Evolutionary conservation across 805 yeast species (phyloP).

Genomic region (Starmerella roubikii): DNA sequence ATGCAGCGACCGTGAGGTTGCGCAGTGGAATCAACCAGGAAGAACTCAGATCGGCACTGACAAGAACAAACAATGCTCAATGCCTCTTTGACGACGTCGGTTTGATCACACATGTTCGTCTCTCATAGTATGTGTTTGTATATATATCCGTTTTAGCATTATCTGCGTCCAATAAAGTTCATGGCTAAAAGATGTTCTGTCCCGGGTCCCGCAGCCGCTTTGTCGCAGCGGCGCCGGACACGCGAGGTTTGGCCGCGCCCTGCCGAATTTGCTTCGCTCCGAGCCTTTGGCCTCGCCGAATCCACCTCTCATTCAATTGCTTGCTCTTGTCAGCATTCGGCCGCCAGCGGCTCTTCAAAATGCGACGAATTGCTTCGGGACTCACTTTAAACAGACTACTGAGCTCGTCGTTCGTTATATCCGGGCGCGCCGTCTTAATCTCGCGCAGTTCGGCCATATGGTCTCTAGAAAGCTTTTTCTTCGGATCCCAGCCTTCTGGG

Average conservation of each 20-base stretch:
- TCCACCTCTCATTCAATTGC: conserved; percentile 39
- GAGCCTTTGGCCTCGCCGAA: conserved; percentile 31
- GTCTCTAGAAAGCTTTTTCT: conserved; percentile 49
- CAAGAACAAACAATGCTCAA: conserved; percentile 12
- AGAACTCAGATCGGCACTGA: conserved; percentile 23
- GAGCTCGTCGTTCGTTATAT: conserved; percentile 43
- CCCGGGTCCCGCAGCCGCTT: conserved; percentile 6
- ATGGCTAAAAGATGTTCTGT: conserved; percentile 9
- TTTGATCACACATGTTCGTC: conserved; percentile 21
- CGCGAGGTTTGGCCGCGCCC: neutral
- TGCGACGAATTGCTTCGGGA: conserved; percentile 72
- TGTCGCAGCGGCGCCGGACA: neutral
- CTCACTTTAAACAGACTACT: conserved; percentile 55
- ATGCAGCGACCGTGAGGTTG: conserved; percentile 19
- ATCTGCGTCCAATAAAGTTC: too few relatives aligned
- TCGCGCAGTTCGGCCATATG: conserved; percentile 52
- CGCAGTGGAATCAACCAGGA: conserved; percentile 19
- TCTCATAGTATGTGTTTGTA: too few relatives aligned
- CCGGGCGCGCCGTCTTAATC: conserved; percentile 43
- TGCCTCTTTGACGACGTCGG: neutral
- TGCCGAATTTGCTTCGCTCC: neutral
- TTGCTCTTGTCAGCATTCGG: conserved; percentile 46
- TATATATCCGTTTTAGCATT: too few relatives aligned
- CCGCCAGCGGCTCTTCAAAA: conserved; percentile 61
- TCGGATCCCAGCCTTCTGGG: conserved; percentile 53